Evolutionary conservation across 352 stramenopile species (phyloP).

Genomic region (Phytophthora boehmeriae): DNA sequence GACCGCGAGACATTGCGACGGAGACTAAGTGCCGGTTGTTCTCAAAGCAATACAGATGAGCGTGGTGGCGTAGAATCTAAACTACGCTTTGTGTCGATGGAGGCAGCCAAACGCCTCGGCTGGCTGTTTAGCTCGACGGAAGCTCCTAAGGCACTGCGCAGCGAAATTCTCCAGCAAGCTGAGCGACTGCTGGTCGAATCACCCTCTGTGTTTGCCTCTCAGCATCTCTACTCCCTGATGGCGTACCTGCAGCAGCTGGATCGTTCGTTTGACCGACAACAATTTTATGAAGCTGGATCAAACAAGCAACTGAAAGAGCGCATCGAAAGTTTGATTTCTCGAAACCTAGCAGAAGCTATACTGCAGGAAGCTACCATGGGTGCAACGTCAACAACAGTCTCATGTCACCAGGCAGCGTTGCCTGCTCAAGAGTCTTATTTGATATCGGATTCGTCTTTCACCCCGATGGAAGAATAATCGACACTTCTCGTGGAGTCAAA

Average conservation of each 20-base stretch:
- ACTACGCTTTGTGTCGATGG: constrained; percentile 60
- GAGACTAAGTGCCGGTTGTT: constrained; percentile 27
- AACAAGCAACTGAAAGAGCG: constrained; percentile 60
- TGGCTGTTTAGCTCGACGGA: constrained; percentile 51
- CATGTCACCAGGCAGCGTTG: constrained; percentile 14
- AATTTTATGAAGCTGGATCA: constrained; percentile 46
- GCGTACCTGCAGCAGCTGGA: constrained; percentile 68
- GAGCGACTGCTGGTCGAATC: constrained; percentile 55
- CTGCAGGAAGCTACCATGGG: constrained; percentile 41
- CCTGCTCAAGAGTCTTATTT: constrained; percentile 28
- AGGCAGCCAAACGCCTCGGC: constrained; percentile 67
- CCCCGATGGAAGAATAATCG: constrained; percentile 55
- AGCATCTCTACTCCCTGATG: constrained; percentile 68
- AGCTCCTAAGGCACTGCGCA: constrained; percentile 50
- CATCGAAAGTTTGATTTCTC: constrained; percentile 56
- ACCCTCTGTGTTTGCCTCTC: constrained; percentile 55
- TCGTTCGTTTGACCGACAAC: constrained; percentile 61
- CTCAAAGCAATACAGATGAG: constrained; percentile 23
- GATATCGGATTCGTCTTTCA: constrained; percentile 35
- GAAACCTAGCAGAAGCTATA: constrained; percentile 68
- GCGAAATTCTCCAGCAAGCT: constrained; percentile 47
- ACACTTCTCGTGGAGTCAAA: background rate
- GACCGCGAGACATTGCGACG: constrained; percentile 57
- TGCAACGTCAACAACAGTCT: background rate
- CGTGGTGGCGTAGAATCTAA: constrained; percentile 41